Base-by-base conservation (phyloP, 441 rosid species). In the Flueggea neowawraea region DNA sequence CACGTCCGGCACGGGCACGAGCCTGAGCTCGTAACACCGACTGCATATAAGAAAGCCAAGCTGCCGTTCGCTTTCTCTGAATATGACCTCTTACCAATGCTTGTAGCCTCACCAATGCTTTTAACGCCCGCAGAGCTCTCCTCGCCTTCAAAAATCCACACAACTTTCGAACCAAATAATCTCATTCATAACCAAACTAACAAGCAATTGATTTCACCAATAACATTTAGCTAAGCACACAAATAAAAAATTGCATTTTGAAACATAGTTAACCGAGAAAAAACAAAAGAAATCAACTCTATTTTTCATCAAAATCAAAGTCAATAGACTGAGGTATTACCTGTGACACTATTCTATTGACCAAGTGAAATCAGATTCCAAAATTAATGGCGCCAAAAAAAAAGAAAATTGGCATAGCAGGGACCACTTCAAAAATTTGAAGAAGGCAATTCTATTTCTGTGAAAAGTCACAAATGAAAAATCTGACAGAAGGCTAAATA, bases 31-130 rank as follows among this genome's bases (percentile, higher is more conserved):
- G 84, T 70, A 89, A 63, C 78, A 95, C 55, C n/a, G 89, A 82
- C 31, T 89, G 99, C 97, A 91, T 88, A 64, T 77, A 55, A 10
- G 74, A 80, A 43, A 86, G 63, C 89, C 86, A 76, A 28, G 72
- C 77, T 1, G 81, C 64, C 39, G 78, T 80, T 70, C 82, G 77
- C 79, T 91, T 95, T 66, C 99, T 75, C 78, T 84, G 88, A 1
- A 91, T 80, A 66, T 89, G 91, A 11, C 99, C 97, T 77, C 99
- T 86, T n/a, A 88, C 96, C 48, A 89, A 71, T 0, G 98, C 98
- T 60, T 95, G 96, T 70, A 95, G 95, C 86, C 83, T 86, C 15
- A 95, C 98, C 68, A 95, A 61, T 14, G 95, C 92, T 69, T 76
- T 95, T 6, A 95, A 63, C 28, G 99, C 99, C 16, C 97, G 82